Evolutionary conservation across 768 basidiomycete species (phyloP).

Genomic region (Mycena capillaripes): DNA sequence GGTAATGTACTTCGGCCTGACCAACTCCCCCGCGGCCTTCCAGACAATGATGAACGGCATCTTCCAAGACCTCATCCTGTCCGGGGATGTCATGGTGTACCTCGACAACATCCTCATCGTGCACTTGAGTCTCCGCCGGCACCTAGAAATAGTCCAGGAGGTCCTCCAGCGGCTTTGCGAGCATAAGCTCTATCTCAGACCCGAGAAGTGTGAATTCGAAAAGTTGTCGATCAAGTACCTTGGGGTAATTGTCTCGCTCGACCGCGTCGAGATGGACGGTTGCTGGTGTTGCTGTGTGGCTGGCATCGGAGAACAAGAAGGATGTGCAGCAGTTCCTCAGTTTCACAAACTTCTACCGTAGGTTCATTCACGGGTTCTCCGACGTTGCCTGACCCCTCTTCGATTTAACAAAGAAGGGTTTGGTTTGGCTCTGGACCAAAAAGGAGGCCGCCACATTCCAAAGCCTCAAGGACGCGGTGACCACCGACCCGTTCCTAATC

Average conservation of each 20-base stretch:
- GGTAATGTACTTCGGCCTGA: conserved; percentile 54
- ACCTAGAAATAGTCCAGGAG: background rate
- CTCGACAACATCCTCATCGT: conserved; percentile 50
- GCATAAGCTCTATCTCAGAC: conserved; percentile 25
- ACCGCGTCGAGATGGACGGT: conserved; percentile 48
- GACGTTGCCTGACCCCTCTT: too few relatives aligned
- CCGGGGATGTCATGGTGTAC: conserved; percentile 46
- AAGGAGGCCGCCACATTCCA: too few relatives aligned
- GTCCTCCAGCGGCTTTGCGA: conserved; percentile 20
- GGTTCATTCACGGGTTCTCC: too few relatives aligned
- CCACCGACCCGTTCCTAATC: too few relatives aligned
- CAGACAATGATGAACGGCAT: conserved; percentile 54
- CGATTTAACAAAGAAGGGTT: too few relatives aligned
- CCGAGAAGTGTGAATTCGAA: background rate
- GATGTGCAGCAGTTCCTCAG: too few relatives aligned
- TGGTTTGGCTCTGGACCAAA: too few relatives aligned
- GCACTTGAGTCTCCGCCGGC: background rate
- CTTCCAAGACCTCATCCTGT: conserved; percentile 42
- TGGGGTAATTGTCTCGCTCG: conserved; percentile 36
- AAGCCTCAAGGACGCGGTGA: too few relatives aligned
- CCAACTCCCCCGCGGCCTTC: conserved; percentile 48
- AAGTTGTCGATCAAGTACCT: too few relatives aligned
- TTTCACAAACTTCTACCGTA: too few relatives aligned
- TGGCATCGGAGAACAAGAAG: too few relatives aligned
- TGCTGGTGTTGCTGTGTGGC: too few relatives aligned